A percentile compares a stretch with the other conserved stretches of the same genome.
These are phyloP conservation scores for Leishmania aethiopica DNA, from an alignment of 208 protist species.

Conservation along the genomic window DNA sequence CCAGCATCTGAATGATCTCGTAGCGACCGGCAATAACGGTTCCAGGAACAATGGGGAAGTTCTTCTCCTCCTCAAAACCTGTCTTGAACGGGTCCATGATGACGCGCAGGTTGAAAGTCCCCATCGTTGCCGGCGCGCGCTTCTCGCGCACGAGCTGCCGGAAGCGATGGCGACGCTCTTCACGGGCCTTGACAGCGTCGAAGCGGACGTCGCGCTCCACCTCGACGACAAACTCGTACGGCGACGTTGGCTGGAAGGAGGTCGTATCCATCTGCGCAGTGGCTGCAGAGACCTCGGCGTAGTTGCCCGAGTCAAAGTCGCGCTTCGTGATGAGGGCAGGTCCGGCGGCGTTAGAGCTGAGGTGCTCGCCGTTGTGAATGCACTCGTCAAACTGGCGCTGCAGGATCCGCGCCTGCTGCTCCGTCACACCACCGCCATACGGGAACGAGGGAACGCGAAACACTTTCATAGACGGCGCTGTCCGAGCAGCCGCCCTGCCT, in stretches of 20 bases:
- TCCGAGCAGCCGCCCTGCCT: constrained; percentile 3
- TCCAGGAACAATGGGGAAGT: constrained; percentile 91
- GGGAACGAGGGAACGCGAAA: constrained; percentile 85
- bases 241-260: constrained; percentile 61
- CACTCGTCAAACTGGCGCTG: constrained; percentile 52
- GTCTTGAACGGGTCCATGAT: constrained; percentile 93
- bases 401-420: constrained; percentile 56
- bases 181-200: constrained; percentile 70
- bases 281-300: constrained; percentile 44
- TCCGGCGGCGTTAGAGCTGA: constrained; percentile 30
- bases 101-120: constrained; percentile 89
- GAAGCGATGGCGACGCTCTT: constrained; percentile 72
- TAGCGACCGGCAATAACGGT: constrained; percentile 93
- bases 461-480: constrained; percentile 31
- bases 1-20: constrained; percentile 94
- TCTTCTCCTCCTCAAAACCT: constrained; percentile 93
- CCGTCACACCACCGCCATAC: constrained; percentile 85
- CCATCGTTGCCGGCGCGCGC: constrained; percentile 76
- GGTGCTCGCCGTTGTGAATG: constrained; percentile 38
- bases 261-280: constrained; percentile 32
- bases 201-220: constrained; percentile 77
- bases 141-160: constrained; percentile 67
- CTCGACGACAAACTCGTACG: constrained; percentile 90
- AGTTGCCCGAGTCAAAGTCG: constrained; percentile 41
- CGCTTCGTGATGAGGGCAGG: constrained; percentile 51